Evolutionary conservation across 805 yeast genomes (phyloP), one percentile per base, ranked within the genome.

Genomic region (Hanseniaspora clermontiae): DNA sequence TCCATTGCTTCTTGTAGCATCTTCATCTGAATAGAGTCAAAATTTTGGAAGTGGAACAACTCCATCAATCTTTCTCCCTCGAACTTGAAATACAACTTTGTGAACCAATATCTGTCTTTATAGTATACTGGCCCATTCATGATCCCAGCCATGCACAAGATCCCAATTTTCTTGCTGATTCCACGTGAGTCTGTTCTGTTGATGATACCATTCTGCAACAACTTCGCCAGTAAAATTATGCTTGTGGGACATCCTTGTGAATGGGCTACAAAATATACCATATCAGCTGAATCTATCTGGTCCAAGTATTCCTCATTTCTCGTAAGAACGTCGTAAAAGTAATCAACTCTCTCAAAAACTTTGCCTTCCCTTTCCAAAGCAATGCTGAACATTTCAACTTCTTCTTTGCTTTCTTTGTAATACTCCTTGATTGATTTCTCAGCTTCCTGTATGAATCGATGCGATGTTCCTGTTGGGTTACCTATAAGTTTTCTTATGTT

Each of bases 221-320:
- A 73, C 61, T 77, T 76, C 0, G 95, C 84, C n/a, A 89, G 70
- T 32, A 91, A 67, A 36, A 87, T 82, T 0, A 88, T 81, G 0
- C 95, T 79, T 0, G 93, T 97, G 0, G 96, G 97, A 49, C 91
- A 83, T 0, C 98, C 98, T 68, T 91, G 98, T 0, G 97, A 90
- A 69, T 91, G 98, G 0, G 95, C 83, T 1, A 96, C 96, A 60
- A 91, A 78, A 65, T 84, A 88, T n/a, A 91, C 79, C 60, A 84
- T 84, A 68, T 91, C 97, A 0, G 96, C 91, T n/a, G 73, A 59
- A 47, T 72, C 71, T 2, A 75, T 62, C 57, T 73, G 75, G 39
- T 72, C 69, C 20, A 68, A 63, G 87, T 91, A 86, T 65, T 81
- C 82, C 61, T 75, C 73, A 32, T 53, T 46, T 19, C 24, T 47